Evolutionary conservation across 106 monocot species (phyloP).

Genomic region (Gastrodia elata): DNA sequence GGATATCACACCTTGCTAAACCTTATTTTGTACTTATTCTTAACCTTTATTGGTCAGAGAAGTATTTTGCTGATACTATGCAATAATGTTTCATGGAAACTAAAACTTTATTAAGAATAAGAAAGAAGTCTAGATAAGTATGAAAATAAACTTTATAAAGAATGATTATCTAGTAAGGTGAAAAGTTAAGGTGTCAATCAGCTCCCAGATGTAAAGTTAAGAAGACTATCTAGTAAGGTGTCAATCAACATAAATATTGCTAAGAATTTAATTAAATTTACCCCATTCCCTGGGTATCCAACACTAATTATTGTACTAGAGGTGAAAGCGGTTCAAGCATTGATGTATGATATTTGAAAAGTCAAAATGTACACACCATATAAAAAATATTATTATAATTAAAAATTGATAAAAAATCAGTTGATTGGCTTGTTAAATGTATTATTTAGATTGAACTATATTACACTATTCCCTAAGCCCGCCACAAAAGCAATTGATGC

Average conservation of each 20-base stretch:
- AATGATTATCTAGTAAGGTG: too few relatives aligned
- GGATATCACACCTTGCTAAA: neutral
- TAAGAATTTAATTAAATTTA: neutral
- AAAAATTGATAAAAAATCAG: neutral
- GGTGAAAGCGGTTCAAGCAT: neutral
- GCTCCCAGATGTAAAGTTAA: neutral
- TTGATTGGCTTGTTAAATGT: neutral
- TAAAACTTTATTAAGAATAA: neutral
- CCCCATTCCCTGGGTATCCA: neutral
- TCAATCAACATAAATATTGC: neutral
- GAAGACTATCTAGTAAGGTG: neutral
- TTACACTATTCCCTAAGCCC: too few relatives aligned
- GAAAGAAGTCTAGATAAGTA: neutral
- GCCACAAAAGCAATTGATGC: neutral
- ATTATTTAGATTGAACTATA: neutral
- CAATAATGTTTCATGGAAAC: neutral
- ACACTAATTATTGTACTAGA: neutral
- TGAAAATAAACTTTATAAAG: neutral
- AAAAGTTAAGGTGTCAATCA: neutral
- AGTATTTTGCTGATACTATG: neutral
- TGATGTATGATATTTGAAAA: neutral
- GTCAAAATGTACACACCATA: neutral
- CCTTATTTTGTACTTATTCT: neutral
- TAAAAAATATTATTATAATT: neutral
- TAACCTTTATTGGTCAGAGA: neutral